These are phyloP conservation scores for Penicillium mononematosum DNA, from an alignment of 495 filamentous ascomycete genomes.

Conservation along the genomic window DNA sequence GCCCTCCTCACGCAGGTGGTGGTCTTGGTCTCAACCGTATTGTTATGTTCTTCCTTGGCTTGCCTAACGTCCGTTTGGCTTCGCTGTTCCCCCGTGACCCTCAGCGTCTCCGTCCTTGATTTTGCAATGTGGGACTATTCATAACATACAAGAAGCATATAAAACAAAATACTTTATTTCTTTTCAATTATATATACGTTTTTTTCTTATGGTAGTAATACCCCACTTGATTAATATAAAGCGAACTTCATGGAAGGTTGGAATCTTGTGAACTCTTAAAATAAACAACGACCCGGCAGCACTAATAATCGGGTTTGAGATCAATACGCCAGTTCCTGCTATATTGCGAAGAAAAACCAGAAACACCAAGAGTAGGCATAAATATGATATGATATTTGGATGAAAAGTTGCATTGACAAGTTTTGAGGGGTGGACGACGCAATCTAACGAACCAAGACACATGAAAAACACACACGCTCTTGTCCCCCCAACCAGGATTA, in stretches of 20 bases:
- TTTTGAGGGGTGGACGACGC: slow-evolving; percentile 8
- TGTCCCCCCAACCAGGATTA: slow-evolving; percentile 10
- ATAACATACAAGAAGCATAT: slow-evolving; percentile 7
- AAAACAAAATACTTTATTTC: slow-evolving; percentile 15
- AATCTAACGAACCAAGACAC: slow-evolving; percentile 13
- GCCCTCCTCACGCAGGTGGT: slow-evolving; percentile 80
- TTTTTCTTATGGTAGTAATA: neutral
- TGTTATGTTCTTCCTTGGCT: slow-evolving; percentile 80
- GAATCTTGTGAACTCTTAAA: neutral
- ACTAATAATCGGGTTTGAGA: neutral
- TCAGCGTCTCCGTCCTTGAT: slow-evolving; percentile 71
- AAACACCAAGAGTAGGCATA: neutral
- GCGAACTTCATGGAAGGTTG: neutral
- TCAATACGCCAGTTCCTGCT: neutral
- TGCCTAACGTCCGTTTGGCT: slow-evolving; percentile 78
- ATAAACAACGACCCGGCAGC: neutral
- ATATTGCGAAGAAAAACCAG: neutral
- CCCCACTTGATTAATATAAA: neutral
- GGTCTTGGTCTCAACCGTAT: slow-evolving; percentile 87
- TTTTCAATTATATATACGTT: neutral
- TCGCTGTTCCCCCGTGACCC: slow-evolving; percentile 82
- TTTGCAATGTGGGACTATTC: neutral
- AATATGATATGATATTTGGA: slow-evolving; percentile 14
- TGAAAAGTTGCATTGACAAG: slow-evolving; percentile 11
- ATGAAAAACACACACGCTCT: slow-evolving; percentile 15